Evolutionary conservation across 257 asterid genomes (phyloP).

Genomic region (Jasminum sambac): DNA sequence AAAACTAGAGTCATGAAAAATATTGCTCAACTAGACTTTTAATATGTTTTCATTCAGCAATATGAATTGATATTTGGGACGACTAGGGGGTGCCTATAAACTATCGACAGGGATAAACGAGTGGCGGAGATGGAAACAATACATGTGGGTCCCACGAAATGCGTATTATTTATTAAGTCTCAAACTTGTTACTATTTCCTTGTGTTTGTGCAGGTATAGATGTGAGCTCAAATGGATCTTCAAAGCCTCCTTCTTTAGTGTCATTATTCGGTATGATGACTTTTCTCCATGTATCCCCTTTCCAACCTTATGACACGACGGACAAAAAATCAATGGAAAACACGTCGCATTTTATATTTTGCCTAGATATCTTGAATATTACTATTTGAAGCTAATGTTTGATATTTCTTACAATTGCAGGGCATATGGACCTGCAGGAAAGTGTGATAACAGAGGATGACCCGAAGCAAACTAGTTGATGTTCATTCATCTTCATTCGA

Average conservation of each 20-base stretch:
- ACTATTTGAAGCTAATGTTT: constrained; percentile 2
- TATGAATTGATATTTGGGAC: no score
- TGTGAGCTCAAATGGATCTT: constrained; percentile 46
- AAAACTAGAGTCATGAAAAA: neutral
- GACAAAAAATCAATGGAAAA: neutral
- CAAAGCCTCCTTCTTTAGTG: constrained; percentile 69
- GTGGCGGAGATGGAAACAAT: no score
- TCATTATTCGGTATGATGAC: constrained; percentile 64
- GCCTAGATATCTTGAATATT: neutral
- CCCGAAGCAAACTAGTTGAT: constrained; percentile 33
- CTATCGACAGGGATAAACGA: no score
- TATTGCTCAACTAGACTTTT: no score
- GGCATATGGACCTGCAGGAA: constrained; percentile 61
- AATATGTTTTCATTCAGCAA: no score
- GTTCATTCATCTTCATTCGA: neutral
- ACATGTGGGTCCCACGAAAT: no score
- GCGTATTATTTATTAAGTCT: no score
- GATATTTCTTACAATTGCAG: constrained; percentile 36
- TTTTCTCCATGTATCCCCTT: neutral
- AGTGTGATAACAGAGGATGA: constrained; percentile 62
- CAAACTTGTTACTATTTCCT: neutral
- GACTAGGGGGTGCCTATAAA: no score
- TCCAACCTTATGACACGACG: neutral
- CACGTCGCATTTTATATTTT: no score
- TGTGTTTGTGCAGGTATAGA: constrained; percentile 53